A percentile compares a stretch with the other conserved stretches of the same genome.
These are phyloP conservation scores for Candida vaughaniae DNA, from an alignment of 805 yeast genomes.

Conservation along the genomic window DNA sequence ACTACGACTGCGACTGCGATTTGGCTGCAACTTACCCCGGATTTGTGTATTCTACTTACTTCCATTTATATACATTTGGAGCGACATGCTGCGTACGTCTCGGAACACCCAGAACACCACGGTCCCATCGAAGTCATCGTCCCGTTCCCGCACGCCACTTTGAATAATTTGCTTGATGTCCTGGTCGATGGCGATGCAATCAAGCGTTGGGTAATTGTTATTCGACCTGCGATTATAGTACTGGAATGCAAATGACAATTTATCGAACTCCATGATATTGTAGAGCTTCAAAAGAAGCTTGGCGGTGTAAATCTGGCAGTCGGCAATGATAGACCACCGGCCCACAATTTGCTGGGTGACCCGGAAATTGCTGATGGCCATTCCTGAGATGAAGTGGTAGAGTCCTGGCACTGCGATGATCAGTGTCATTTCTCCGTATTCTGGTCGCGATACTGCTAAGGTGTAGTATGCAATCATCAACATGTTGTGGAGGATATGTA, in stretches of 20 bases:
- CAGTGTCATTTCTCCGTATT: conserved; percentile 15
- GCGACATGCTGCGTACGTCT: conserved; percentile 22
- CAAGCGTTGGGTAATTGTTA: conserved; percentile 7
- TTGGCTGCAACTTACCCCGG: background rate
- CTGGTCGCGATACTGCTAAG: conserved; percentile 11
- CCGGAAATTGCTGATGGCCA: conserved; percentile 21
- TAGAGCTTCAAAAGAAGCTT: conserved; percentile 16
- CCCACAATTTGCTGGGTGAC: conserved; percentile 14
- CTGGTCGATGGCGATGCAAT: conserved; percentile 5
- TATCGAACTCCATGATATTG: conserved; percentile 21
- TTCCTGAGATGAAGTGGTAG: conserved; percentile 20
- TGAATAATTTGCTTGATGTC: conserved; percentile 11
- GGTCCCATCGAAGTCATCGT: conserved; percentile 21
- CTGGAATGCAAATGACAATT: conserved; percentile 15
- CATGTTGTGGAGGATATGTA: conserved; percentile 21
- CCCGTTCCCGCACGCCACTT: conserved; percentile 9
- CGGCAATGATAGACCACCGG: conserved; percentile 18
- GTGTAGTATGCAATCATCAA: conserved; percentile 19
- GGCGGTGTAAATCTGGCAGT: conserved; percentile 17
- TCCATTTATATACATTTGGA: conserved; percentile 16
- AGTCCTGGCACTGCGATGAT: conserved; percentile 22
- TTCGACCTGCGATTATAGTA: conserved; percentile 14
- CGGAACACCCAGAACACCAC: conserved; percentile 23
- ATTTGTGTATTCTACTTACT: too few relatives aligned
- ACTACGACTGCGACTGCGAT: too few relatives aligned